phyloP scores from a whole-genome alignment of 2,329 filamentous ascomycete species.

The Claviceps sp. region DNA sequence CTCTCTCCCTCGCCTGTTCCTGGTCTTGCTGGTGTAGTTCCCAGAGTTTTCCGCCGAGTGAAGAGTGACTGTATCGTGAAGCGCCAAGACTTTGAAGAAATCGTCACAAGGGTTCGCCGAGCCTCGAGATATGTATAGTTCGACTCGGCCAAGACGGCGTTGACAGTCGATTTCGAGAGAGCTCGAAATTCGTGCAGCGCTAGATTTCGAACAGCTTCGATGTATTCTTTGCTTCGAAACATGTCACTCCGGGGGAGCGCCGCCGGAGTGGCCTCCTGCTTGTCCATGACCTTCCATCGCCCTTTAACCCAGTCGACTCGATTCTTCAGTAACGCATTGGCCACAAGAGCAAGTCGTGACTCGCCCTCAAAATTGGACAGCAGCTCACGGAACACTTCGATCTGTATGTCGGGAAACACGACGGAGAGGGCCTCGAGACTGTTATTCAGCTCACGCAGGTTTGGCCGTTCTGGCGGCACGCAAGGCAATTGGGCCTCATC shows the following conservation, averaged over 20 bases:
- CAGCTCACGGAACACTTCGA: conserved; percentile 75
- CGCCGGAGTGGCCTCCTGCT: conserved; percentile 17
- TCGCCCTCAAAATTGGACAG: conserved; percentile 61
- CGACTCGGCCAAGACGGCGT: conserved; percentile 65
- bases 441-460: conserved; percentile 57
- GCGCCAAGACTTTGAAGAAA: conserved; percentile 65
- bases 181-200: conserved; percentile 66
- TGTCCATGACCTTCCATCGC: conserved; percentile 39
- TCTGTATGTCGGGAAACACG: conserved; percentile 68
- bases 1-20: conserved; percentile 40
- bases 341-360: conserved; percentile 63
- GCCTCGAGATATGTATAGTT: conserved; percentile 69
- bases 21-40: conserved; percentile 12
- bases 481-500: conserved; percentile 41
- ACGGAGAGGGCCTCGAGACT: conserved; percentile 54
- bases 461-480: conserved; percentile 37
- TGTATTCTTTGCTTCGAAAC: conserved; percentile 56
- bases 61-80: conserved; percentile 61
- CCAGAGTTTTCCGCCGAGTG: conserved; percentile 42
- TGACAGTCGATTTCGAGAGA: conserved; percentile 58
- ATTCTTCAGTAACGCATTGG: conserved; percentile 63
- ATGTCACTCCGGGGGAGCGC: conserved; percentile 45
- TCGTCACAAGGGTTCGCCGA: conserved; percentile 51
- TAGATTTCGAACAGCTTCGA: conserved; percentile 51
- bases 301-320: conserved; percentile 58